Evolutionary conservation across 108 stramenopile species (phyloP), one percentile per base, ranked within the genome.

Genomic region (Schizochytrium sp.): DNA sequence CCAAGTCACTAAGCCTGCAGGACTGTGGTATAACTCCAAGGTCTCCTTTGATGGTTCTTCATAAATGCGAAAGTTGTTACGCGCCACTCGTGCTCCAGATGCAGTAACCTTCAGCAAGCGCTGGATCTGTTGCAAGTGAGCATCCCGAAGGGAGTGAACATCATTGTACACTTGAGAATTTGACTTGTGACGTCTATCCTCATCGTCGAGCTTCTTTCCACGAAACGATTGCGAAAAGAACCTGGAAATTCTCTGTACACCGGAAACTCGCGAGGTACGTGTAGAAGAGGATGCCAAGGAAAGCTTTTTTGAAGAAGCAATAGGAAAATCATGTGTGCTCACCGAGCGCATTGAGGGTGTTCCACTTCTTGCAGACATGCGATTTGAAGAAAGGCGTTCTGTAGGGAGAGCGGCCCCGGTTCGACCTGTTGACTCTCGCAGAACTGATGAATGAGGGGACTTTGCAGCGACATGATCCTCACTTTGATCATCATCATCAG

Each of bases 31-130:
- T 40, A 83, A 42, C 5, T 83, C 53, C 0, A 83, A 50, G 28
- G 76, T 83, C 47, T 83, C 50, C 15, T 49, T 83, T 0, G 76
- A 83, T 5, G 76, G 76, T 53, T 83, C 76, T 53, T 83, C 76
- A 28, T 83, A 83, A 0, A 49, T 50, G 2, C 76, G 76, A 53
- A 83, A 83, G 28, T 83, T 49, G 50, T n/a, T 40, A 3, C 53
- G 76, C 5, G 53, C 47, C 5, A n/a, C n/a, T 53, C 38, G 49
- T 7, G 47, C 76, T 10, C 76, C 50, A 40, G 28, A n/a, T 5
- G 10, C 40, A 17, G 76, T 83, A 8, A 83, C 53, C 47, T 55
- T 83, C 28, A 83, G 47, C 45, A 83, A 40, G 76, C 47, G 76
- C 50, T 55, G 76, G 53, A 83, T 83, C 76, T 83, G 76, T 38